Percentiles rank a stretch among this genome's conserved stretches.
These are phyloP conservation scores for Cryphonectria naterciae DNA, from an alignment of 2,329 filamentous ascomycete genomes.

Conservation along the genomic window DNA sequence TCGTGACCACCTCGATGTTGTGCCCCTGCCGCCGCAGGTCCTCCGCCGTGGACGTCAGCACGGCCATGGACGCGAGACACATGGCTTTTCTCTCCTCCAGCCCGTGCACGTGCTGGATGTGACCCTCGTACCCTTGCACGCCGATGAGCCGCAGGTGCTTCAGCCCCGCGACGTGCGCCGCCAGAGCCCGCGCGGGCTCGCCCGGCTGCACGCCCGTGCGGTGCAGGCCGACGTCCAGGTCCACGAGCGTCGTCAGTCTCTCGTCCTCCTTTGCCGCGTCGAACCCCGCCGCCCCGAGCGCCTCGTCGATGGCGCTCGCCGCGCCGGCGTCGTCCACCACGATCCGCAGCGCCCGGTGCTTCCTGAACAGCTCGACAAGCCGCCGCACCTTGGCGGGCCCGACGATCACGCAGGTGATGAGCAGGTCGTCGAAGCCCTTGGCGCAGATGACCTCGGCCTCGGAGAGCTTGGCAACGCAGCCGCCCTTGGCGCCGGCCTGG, in stretches of 20 bases:
- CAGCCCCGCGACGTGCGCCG: constrained; percentile 42
- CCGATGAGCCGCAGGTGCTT: constrained; percentile 50
- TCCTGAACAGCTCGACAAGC: constrained; percentile 49
- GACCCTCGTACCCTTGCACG: constrained; percentile 57
- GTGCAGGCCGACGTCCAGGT: constrained; percentile 55
- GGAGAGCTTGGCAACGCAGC: constrained; percentile 56
- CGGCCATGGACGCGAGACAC: constrained; percentile 51
- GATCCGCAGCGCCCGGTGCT: constrained; percentile 45
- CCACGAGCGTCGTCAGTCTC: constrained; percentile 47
- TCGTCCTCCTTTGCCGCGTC: constrained; percentile 31
- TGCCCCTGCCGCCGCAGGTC: constrained; percentile 46
- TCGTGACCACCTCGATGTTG: constrained; percentile 54
- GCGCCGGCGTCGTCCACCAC: constrained; percentile 53
- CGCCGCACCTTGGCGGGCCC: constrained; percentile 50
- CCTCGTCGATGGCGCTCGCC: constrained; percentile 49
- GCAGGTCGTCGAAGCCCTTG: constrained; percentile 51
- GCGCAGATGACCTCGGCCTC: constrained; percentile 49
- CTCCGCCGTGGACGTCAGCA: constrained; percentile 48
- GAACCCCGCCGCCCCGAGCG: constrained; percentile 42
- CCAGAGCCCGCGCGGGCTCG: constrained; percentile 45
- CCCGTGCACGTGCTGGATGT: constrained; percentile 55
- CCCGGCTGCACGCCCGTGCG: constrained; percentile 52
- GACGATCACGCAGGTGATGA: constrained; percentile 57
- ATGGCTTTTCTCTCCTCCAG: constrained; percentile 44
- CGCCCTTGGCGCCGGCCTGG: constrained; percentile 52